These are phyloP conservation scores for Aulographum hederae DNA, from an alignment of 2,329 filamentous ascomycete genomes.

Conservation along the genomic window DNA sequence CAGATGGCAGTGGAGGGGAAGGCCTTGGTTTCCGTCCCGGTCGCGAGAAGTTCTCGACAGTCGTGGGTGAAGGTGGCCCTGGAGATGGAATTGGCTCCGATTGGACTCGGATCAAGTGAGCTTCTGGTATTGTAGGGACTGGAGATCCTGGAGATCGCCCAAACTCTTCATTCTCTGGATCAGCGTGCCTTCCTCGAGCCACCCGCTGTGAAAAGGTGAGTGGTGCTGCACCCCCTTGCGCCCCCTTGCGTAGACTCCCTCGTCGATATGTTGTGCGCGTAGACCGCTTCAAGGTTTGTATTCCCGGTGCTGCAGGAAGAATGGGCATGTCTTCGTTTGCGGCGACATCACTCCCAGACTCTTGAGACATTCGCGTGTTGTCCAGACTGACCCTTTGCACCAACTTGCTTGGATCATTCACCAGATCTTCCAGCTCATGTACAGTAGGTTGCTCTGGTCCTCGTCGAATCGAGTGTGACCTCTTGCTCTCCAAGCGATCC, in stretches of 20 bases:
- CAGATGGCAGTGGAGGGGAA: no score
- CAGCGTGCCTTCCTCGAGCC: conserved; percentile 37
- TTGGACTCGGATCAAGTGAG: conserved; percentile 27
- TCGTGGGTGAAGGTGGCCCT: conserved; percentile 15
- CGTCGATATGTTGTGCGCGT: conserved; percentile 84
- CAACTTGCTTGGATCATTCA: conserved; percentile 57
- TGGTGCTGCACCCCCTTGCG: no score
- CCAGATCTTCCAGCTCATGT: conserved; percentile 57
- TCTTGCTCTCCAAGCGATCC: conserved; percentile 57
- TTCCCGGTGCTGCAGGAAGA: conserved; percentile 54
- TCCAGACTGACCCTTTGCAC: conserved; percentile 51
- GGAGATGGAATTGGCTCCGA: conserved; percentile 56
- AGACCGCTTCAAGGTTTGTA: conserved; percentile 68
- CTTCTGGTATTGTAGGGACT: conserved; percentile 20
- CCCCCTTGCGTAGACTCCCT: conserved; percentile 66
- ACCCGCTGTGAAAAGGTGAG: conserved; percentile 58
- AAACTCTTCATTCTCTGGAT: conserved; percentile 39
- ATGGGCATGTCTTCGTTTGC: conserved; percentile 63
- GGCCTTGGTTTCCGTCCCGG: conserved; percentile 24
- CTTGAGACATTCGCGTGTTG: conserved; percentile 20
- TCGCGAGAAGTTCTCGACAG: conserved; percentile 39
- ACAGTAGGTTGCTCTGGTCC: conserved; percentile 9
- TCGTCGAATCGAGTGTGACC: conserved; percentile 33
- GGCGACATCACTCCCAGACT: conserved; percentile 18
- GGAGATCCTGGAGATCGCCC: conserved; percentile 32